A percentile compares a stretch with the other conserved stretches of the same genome.
phyloP scores from a whole-genome alignment of 1,284 basidiomycete species.

The Pyrrhoderma lamaoense region DNA sequence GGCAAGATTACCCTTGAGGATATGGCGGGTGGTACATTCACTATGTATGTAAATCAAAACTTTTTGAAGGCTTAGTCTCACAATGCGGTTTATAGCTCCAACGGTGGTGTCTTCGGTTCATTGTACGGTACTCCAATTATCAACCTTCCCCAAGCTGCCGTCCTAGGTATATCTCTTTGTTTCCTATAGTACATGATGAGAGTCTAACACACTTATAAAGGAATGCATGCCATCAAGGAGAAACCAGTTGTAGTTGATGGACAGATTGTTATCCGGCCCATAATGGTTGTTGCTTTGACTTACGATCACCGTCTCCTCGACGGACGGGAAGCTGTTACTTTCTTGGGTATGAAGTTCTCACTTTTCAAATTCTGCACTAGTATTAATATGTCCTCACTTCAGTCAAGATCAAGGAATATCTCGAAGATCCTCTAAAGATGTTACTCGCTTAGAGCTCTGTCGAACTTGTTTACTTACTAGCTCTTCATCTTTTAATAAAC shows the following conservation, averaged over 20 bases:
- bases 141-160: conserved; percentile 93
- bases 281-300: conserved; percentile 93
- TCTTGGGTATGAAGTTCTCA: conserved; percentile 70
- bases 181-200: too few species aligned
- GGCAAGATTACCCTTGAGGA: conserved; percentile 94
- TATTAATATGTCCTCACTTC: conserved; percentile 1
- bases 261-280: conserved; percentile 91
- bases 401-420: conserved; percentile 68
- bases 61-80: not conserved
- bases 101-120: conserved; percentile 97
- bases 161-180: conserved; percentile 63
- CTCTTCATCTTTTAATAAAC: too few species aligned
- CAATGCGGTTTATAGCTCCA: conserved; percentile 54
- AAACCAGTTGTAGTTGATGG: conserved; percentile 89
- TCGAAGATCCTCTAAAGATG: conserved; percentile 65
- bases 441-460: conserved; percentile 32
- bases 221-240: conserved; percentile 97
- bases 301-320: conserved; percentile 97
- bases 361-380: not conserved
- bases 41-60: conserved; percentile 57
- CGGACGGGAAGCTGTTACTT: conserved; percentile 93
- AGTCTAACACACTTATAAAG: too few species aligned
- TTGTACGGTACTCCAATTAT: conserved; percentile 96
- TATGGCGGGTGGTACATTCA: conserved; percentile 96
- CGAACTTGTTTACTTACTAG: not conserved